Evolutionary conservation across 192 early-diverging fungal species (phyloP), one percentile per base, ranked within the genome.

Genomic region (Coemansia sp.): DNA sequence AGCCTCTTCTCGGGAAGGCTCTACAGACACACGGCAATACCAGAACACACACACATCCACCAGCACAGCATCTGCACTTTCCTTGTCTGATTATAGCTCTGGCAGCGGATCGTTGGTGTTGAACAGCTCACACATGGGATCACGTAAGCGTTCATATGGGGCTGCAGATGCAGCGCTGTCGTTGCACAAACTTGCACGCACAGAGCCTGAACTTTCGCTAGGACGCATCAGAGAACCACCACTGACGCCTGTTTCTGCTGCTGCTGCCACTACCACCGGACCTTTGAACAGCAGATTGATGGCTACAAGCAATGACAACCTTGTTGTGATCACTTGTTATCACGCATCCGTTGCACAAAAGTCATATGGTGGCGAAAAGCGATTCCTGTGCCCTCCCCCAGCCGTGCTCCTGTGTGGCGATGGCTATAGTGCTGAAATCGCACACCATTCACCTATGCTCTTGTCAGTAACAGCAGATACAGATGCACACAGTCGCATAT

Each of bases 281-380:
- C n/a, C n/a, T n/a, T n/a, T n/a, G n/a, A n/a, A n/a, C n/a, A n/a
- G n/a, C n/a, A n/a, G n/a, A n/a, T n/a, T n/a, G n/a, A n/a, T n/a
- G n/a, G n/a, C n/a, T n/a, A n/a, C n/a, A n/a, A n/a, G n/a, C n/a
- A n/a, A n/a, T n/a, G n/a, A n/a, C n/a, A n/a, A n/a, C n/a, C n/a
- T n/a, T n/a, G 86, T 87, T 6, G 92, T 92, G n/a, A 87, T 97
- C 31, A 83, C 90, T 19, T 89, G 92, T 67, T 82, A 88, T 48
- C 91, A 93, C 55, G 88, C 92, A 7, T 67, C 86, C 0, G 93
- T 94, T 8, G 93, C 90, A 6, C 94, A 97, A 81, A 97, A 97
- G 79, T 94, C 92, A 11, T 97, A 97, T 82, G 94, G 93, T 13
- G 84, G 85, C 61, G 94, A 97, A 68, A 97, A 95, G 69, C 85